Evolutionary conservation across 805 yeast species (phyloP).

Genomic region (Grigorovia transvaalensis): DNA sequence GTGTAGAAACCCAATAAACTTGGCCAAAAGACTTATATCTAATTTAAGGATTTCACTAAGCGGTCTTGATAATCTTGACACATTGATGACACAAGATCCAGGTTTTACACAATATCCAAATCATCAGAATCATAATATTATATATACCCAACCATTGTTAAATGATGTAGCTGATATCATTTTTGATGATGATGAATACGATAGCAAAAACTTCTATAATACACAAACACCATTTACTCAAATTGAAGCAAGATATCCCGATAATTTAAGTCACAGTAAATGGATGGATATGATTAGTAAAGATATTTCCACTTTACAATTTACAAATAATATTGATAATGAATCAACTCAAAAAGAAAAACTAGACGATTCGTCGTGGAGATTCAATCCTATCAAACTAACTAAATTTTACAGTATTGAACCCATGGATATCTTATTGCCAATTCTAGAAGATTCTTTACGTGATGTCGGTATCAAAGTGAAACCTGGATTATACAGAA

Average conservation of each 20-base stretch:
- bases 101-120: constrained; percentile 3
- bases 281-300: constrained; percentile 18
- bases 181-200: neutral
- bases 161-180: constrained; percentile 27
- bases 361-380: neutral
- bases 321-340: constrained; percentile 4
- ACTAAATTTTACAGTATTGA: constrained; percentile 25
- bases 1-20: constrained; percentile 42
- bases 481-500: constrained; percentile 14
- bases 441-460: constrained; percentile 25
- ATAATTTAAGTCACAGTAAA: constrained; percentile 4
- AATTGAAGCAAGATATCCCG: constrained; percentile 8
- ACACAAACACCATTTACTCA: constrained; percentile 19
- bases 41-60: constrained; percentile 43
- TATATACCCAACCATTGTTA: constrained; percentile 38
- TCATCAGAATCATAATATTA: constrained; percentile 1
- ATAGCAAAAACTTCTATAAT: constrained; percentile 5
- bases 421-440: constrained; percentile 20
- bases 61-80: constrained; percentile 35
- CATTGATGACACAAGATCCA: constrained; percentile 16
- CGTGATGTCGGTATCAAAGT: constrained; percentile 16
- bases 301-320: constrained; percentile 23
- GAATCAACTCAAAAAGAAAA: neutral
- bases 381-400: constrained; percentile 18
- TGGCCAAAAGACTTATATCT: constrained; percentile 43